Evolutionary conservation across 768 basidiomycete genomes (phyloP).

Genomic region (Tricholoma furcatifolium): DNA sequence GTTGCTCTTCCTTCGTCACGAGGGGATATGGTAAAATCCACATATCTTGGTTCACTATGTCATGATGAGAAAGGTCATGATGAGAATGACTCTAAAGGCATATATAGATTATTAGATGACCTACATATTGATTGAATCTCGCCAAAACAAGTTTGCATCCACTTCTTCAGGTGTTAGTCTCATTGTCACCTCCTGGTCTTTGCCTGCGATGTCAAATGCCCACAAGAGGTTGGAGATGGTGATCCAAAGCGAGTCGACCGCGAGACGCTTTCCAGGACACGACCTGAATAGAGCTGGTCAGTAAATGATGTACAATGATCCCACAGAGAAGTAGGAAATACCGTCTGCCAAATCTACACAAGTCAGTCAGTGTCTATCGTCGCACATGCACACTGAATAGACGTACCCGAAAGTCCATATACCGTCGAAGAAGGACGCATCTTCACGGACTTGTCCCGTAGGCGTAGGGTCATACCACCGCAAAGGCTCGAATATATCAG

Average conservation of each 20-base stretch:
- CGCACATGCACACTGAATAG: too few relatives aligned
- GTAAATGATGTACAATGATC: not conserved
- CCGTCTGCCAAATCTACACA: slow-evolving; percentile 5
- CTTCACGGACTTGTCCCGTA: not conserved
- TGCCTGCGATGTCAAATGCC: slow-evolving; percentile 2
- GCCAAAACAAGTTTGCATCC: slow-evolving; percentile 7
- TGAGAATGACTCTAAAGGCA: not conserved
- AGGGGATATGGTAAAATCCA: not conserved
- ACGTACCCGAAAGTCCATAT: slow-evolving; percentile 9
- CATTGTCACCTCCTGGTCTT: not conserved
- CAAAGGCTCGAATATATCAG: not conserved
- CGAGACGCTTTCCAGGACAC: slow-evolving; percentile 6
- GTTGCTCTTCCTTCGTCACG: not conserved
- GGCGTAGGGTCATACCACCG: slow-evolving; percentile 7
- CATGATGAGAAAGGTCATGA: not conserved
- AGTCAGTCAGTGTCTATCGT: too few relatives aligned
- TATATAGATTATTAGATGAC: too few relatives aligned
- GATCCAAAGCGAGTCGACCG: slow-evolving; percentile 7
- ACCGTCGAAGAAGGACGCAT: slow-evolving; percentile 5
- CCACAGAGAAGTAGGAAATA: not conserved
- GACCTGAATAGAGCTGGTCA: too few relatives aligned
- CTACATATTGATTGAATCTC: slow-evolving; percentile 5
- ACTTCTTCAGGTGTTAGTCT: slow-evolving; percentile 1
- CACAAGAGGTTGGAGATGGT: not conserved
- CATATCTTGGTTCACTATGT: not conserved